Base-by-base conservation (phyloP, 2,329 filamentous ascomycete genomes). In the Polychaeton citri region DNA sequence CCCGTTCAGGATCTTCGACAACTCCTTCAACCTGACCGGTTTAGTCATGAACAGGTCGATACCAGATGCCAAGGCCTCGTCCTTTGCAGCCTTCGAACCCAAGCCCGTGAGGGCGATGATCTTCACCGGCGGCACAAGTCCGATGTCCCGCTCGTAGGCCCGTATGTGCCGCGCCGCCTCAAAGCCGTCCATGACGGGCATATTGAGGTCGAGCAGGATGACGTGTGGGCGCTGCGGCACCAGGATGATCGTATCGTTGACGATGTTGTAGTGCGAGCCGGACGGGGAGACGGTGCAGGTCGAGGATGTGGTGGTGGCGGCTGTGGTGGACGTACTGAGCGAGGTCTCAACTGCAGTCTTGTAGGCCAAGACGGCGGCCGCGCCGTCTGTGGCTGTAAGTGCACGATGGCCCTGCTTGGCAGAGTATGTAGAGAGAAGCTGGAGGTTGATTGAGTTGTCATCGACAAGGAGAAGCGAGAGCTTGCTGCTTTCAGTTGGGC, bases 311-410 rank as follows among this genome's bases (percentile, higher is more conserved):
- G 33, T 32, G 12, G 26, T 21, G 20, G 19, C 30, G 37, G 15
- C 9, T 7, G 12, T 32, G 30, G 20, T 18, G 13, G 24, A 5
- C 15, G 34, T 59, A 61, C 0, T 51, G 46, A 7, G 50, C 49
- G 2, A 47, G 36, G 3, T 47, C 41, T 6, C 48, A 21, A 30
- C 26, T 12, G 35, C 39, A 21, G 44, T 30, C 26, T 62, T 55
- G 38, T 64, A 66, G 19, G 51, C 51, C 5, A 65, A 52, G 1
- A 71, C 60, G 2, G 69, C 69, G 46, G 69, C 60, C 1, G 63
- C 54, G 5, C 69, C 69, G 42, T 71, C 61, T 16, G 50, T 50
- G 1, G 67, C 68, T 10, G 59, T 60, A n/a, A 60, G 54, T 3
- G 54, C 52, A n/a, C 52, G 58, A 3, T 62, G 61, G 2, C 61